Conservation (phyloP, 2,329 filamentous ascomycete genomes). For the Xylaria sp. region DNA sequence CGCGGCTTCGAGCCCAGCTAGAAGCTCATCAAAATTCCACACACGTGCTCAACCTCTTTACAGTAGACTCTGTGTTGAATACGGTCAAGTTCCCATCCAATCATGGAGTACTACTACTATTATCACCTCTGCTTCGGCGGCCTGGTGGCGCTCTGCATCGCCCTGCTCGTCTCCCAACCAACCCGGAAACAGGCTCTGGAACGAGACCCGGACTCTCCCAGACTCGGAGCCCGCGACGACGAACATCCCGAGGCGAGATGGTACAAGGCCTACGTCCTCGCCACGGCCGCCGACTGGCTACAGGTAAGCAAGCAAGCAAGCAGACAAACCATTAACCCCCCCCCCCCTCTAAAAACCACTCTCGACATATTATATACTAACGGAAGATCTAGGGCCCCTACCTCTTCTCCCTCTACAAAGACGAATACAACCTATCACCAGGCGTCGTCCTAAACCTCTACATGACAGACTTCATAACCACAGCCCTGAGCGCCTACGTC, state of each 20-base stretch:
- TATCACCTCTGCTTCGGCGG: constrained; percentile 42
- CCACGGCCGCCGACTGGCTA: constrained; percentile 58
- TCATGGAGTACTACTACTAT: constrained; percentile 28
- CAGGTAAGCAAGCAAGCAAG: constrained; percentile 49
- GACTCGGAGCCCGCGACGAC: constrained; percentile 42
- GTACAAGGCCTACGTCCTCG: constrained; percentile 57
- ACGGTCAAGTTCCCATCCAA: background rate
- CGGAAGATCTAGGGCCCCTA: constrained; percentile 41
- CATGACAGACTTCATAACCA: constrained; percentile 60
- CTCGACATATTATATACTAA: background rate
- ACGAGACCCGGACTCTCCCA: constrained; percentile 35
- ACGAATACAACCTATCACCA: constrained; percentile 44
- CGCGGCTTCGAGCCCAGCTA: background rate
- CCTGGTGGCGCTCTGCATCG: constrained; percentile 40
- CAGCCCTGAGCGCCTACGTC: constrained; percentile 57
- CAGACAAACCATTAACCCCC: too few relatives aligned
- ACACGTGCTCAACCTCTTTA: background rate
- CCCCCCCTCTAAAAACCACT: too few relatives aligned
- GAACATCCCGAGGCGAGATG: constrained; percentile 54
- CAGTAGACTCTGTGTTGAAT: background rate
- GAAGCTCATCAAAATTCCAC: constrained; percentile 14
- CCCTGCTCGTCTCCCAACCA: constrained; percentile 45
- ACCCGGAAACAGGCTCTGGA: constrained; percentile 43
- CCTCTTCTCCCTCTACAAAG: constrained; percentile 46
- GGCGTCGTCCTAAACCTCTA: constrained; percentile 52